Percentiles rank a stretch among this genome's conserved stretches.
Conservation (phyloP, 176 grass and related monocot species). For the Carex scoparia region DNA sequence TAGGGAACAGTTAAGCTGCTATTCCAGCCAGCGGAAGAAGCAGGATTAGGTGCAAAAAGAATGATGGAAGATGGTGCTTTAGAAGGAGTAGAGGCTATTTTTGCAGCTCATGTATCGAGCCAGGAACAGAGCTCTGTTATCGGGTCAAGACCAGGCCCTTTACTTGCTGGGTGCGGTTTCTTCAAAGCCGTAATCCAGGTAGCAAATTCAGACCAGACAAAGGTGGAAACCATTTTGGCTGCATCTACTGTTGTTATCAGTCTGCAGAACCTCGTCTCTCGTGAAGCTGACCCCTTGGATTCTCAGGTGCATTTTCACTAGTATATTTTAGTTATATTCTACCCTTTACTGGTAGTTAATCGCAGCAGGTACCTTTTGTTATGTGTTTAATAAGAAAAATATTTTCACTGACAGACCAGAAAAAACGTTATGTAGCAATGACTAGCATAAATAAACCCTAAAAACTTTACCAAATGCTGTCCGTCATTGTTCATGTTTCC, state of each 20-base stretch:
- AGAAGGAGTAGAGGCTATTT: constrained; percentile 84
- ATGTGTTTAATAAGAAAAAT: not conserved
- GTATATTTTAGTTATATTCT: constrained; percentile 9
- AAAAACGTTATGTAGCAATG: not conserved
- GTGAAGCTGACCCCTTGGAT: constrained; percentile 81
- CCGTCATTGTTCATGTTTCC: no score
- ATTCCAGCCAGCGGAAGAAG: constrained; percentile 97
- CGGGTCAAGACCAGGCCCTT: constrained; percentile 58
- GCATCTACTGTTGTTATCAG: constrained; percentile 61
- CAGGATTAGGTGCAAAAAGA: constrained; percentile 77
- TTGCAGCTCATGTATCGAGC: constrained; percentile 85
- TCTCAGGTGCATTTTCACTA: constrained; percentile 38
- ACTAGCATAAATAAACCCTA: not conserved
- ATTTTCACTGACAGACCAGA: not conserved
- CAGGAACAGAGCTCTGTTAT: constrained; percentile 59
- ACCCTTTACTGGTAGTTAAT: not conserved
- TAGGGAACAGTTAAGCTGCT: constrained; percentile 91
- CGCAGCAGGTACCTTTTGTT: not conserved
- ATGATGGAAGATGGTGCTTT: constrained; percentile 96
- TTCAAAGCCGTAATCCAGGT: constrained; percentile 60
- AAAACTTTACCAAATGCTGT: not conserved
- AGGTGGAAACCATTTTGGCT: constrained; percentile 47
- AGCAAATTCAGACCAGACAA: not conserved
- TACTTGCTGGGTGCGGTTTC: constrained; percentile 94
- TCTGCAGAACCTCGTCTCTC: constrained; percentile 77